phyloP scores from a whole-genome alignment of 768 basidiomycete genomes.

The Amanita polypyramis region DNA sequence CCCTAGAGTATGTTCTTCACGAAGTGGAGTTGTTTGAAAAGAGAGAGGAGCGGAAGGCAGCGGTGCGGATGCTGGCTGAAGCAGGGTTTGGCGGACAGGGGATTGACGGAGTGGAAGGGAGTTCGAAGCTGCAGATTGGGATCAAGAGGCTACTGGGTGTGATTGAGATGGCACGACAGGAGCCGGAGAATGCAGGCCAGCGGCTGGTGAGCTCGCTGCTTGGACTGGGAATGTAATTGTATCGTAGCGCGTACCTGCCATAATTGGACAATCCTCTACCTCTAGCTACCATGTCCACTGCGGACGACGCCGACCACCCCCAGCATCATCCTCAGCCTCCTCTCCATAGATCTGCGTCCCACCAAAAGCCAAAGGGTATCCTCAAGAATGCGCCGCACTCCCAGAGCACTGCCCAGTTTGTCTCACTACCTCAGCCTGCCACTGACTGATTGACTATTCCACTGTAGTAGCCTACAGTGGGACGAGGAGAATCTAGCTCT shows the following conservation, averaged over 20 bases:
- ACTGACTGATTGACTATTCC: not conserved
- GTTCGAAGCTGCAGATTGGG: conserved; percentile 61
- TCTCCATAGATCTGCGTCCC: conserved; percentile 50
- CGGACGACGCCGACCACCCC: conserved; percentile 30
- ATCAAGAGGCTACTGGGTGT: conserved; percentile 89
- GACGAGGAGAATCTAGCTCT: conserved; percentile 89
- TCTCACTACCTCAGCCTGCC: not conserved
- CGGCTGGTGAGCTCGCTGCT: conserved; percentile 56
- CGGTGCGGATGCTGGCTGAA: conserved; percentile 57
- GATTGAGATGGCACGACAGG: conserved; percentile 96
- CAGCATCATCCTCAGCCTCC: conserved; percentile 33
- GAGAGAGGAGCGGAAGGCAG: conserved; percentile 40
- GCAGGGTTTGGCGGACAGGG: conserved; percentile 57
- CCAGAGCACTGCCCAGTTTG: conserved; percentile 38
- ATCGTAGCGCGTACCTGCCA: not conserved
- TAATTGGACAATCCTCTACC: not conserved
- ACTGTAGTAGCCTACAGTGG: conserved; percentile 69
- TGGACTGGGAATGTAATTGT: conserved; percentile 36
- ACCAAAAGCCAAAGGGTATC: conserved; percentile 78
- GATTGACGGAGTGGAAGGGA: conserved; percentile 26
- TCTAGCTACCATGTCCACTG: conserved; percentile 12
- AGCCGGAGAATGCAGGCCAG: conserved; percentile 73
- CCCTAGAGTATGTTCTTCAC: conserved; percentile 67
- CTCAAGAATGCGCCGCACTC: conserved; percentile 68
- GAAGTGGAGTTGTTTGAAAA: conserved; percentile 71